Evolutionary conservation across 164 flowering plant genomes (phyloP), one percentile per base, ranked within the genome.

Genomic region (Aristolochia californica): DNA sequence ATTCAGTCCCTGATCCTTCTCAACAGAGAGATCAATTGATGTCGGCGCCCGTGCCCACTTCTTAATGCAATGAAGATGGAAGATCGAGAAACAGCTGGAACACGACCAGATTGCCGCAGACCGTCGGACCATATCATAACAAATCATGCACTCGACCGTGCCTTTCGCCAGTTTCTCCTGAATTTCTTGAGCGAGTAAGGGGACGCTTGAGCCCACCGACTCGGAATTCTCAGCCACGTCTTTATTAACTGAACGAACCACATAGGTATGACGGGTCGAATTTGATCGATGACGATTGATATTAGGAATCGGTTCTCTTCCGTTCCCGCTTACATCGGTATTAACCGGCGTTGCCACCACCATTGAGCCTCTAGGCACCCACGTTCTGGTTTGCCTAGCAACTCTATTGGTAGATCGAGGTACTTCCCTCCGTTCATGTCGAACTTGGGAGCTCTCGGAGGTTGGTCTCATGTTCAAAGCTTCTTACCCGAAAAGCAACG

Each of bases 21-120:
- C 96, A 0, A 77, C 95, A 0, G 75, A 62, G 48, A 83, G 61
- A 61, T 89, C 99, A 53, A 75, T 60, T 13, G 99, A 90, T 13
- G 90, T 83, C 2, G 99, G 99, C 5, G 97, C 99, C 16, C 83
- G 73, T 3, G 96, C 99, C 97, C 99, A 93, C 74, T 83, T 89
- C 88, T 80, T 87, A 47, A 77, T 87, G 56, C 99, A 93, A 57
- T 48, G 74, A 56, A 93, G 60, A 69, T 89, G 99, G 45, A 93
- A 93, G 64, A 93, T 85, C 0, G 95, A 81, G 75, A 70, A 93
- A 59, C 99, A 93, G 63, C 97, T 84, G 0, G 94, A 77, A 57
- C 99, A 93, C 43, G 97, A 93, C 97, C 99, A 93, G 9, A 93
- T 72, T 10, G 96, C 73, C 0, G 96, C 91, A 5, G 90, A 69